These are phyloP conservation scores for Sporothrix brunneoviolacea DNA, from an alignment of 2,329 filamentous ascomycete genomes.

Conservation along the genomic window DNA sequence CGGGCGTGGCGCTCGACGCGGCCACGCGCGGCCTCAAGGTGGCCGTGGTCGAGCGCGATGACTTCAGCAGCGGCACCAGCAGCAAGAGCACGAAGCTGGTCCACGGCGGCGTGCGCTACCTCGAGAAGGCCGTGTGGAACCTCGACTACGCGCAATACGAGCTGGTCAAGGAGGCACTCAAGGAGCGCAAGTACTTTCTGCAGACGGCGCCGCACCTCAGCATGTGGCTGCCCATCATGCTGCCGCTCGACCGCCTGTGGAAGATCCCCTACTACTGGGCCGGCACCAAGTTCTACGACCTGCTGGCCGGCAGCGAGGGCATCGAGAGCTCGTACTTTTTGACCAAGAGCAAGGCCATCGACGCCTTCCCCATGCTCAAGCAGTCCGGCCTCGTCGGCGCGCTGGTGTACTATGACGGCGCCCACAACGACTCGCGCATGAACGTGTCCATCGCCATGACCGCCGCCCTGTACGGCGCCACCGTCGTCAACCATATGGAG, in stretches of 20 bases:
- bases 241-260: conserved; percentile 77
- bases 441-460: conserved; percentile 78
- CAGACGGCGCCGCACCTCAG: conserved; percentile 78
- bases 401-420: conserved; percentile 79
- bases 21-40: conserved; percentile 73
- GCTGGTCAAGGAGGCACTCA: conserved; percentile 72
- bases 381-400: conserved; percentile 67
- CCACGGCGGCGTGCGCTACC: conserved; percentile 77
- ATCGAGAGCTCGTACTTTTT: conserved; percentile 80
- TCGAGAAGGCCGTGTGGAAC: conserved; percentile 82
- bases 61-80: conserved; percentile 75
- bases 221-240: conserved; percentile 74
- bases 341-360: conserved; percentile 68
- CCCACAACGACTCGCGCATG: conserved; percentile 83
- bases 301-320: conserved; percentile 72
- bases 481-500: conserved; percentile 73
- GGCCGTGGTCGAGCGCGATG: conserved; percentile 73
- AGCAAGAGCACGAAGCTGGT: conserved; percentile 84
- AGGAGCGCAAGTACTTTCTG: conserved; percentile 75
- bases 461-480: conserved; percentile 71
- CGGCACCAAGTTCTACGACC: conserved; percentile 70
- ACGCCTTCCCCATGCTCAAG: conserved; percentile 72
- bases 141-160: conserved; percentile 77
- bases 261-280: conserved; percentile 68
- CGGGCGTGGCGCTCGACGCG: conserved; percentile 74